A percentile compares a stretch with the other conserved stretches of the same genome.
These are phyloP conservation scores for Teratosphaeria pseudoeucalypti DNA, from an alignment of 2,329 filamentous ascomycete genomes.

Conservation along the genomic window DNA sequence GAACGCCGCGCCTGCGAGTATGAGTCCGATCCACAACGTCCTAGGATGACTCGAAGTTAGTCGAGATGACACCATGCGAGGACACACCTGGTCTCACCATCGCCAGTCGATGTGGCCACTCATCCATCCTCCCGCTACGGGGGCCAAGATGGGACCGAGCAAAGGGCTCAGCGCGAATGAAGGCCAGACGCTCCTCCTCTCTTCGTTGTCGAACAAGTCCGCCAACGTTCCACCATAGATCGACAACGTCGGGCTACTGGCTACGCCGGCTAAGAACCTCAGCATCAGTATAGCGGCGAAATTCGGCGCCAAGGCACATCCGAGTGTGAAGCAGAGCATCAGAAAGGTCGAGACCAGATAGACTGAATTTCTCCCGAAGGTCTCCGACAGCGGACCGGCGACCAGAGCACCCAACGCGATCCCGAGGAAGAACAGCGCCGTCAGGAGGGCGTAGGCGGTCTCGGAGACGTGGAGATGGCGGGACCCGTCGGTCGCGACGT, in stretches of 20 bases:
- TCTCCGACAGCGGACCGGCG: slow-evolving; percentile 64
- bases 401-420: slow-evolving; percentile 63
- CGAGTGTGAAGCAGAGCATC: slow-evolving; percentile 43
- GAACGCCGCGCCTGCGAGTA: not conserved
- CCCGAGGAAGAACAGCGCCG: slow-evolving; percentile 23
- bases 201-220: not conserved
- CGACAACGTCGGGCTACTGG: not conserved
- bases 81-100: not conserved
- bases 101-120: not conserved
- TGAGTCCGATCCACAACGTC: not conserved
- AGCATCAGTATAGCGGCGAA: not conserved
- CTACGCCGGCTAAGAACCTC: not conserved
- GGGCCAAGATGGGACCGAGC: not conserved
- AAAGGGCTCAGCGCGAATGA: not conserved
- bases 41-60: not conserved
- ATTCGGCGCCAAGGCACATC: slow-evolving; percentile 37
- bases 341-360: slow-evolving; percentile 57
- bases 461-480: not conserved
- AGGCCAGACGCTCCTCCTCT: not conserved
- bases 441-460: not conserved
- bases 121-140: not conserved
- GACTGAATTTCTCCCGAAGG: slow-evolving; percentile 58
- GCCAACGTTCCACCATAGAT: not conserved
- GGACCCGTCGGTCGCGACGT: not conserved
- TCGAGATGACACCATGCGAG: not conserved